Evolutionary conservation across 495 filamentous ascomycete genomes (phyloP), one percentile per base, ranked within the genome.

Genomic region (Hypomontagnella monticulosa): DNA sequence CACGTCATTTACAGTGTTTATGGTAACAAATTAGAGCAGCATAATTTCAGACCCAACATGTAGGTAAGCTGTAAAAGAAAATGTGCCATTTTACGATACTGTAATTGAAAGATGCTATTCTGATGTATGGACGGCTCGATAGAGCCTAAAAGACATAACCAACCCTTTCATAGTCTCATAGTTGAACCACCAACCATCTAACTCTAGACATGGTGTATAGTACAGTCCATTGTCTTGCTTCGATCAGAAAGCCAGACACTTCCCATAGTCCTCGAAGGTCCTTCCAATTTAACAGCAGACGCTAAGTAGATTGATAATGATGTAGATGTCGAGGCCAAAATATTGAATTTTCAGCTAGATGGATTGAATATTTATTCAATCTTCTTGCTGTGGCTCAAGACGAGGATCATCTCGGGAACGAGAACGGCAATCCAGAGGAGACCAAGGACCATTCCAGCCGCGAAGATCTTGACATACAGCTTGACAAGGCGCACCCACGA

Each of bases 401-500:
- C 66, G 48, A 71, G 49, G 27, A 73, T 9, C 47, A 67, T 53
- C 62, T 74, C 67, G 11, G 72, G 72, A 12, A 75, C 57, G 46
- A 85, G 71, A 15, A 87, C 41, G 5, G 82, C 55, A 3, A 70
- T 53, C 46, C 87, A 64, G 2, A 80, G 74, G 34, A 83, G 9
- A 47, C 85, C 74, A 16, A 88, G 80, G 7, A 79, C 80, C 18
- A 86, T 54, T 42, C 59, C 49, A 41, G 76, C 64, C 20, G 50
- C 56, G 47, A 78, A 70, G 43, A 88, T 79, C 85, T 93, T 93
- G 71, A 75, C 76, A 44, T 90, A 85, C 9, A 93, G 80, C 80
- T 87, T 88, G 62, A 87, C 72, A 57, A 93, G 82, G 15, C 91
- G 81, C 19, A 85, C 75, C 65, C 89, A 86, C 50, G 88, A 86